These are phyloP conservation scores for Bacterosira constricta DNA, from an alignment of 108 stramenopile species.

Conservation along the genomic window DNA sequence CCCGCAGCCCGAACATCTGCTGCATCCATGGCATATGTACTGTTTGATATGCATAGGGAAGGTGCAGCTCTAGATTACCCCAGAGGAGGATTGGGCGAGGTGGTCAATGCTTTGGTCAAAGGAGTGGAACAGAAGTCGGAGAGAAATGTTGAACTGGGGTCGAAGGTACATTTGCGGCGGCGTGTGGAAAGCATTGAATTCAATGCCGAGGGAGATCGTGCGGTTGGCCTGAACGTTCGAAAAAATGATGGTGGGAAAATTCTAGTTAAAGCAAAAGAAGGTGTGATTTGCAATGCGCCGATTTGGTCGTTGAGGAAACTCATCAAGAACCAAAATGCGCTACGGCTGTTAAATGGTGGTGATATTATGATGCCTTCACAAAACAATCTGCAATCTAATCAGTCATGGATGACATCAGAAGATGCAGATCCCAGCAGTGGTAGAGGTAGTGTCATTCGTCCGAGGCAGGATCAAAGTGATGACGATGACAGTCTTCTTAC, in stretches of 20 bases:
- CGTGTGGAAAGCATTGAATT: conserved; percentile 74
- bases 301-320: conserved; percentile 73
- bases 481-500: conserved; percentile 45
- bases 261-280: conserved; percentile 58
- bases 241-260: conserved; percentile 51
- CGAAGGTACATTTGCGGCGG: conserved; percentile 65
- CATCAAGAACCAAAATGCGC: conserved; percentile 58
- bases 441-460: conserved; percentile 33
- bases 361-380: not conserved
- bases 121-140: conserved; percentile 78
- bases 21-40: conserved; percentile 92
- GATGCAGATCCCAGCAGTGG: conserved; percentile 38
- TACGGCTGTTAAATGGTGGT: conserved; percentile 43
- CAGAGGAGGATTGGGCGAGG: conserved; percentile 75
- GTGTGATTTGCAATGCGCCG: conserved; percentile 87
- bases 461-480: conserved; percentile 7
- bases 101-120: conserved; percentile 87
- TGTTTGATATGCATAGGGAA: conserved; percentile 89
- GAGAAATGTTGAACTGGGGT: conserved; percentile 14
- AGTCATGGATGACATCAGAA: conserved; percentile 31
- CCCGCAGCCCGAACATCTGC: conserved; percentile 87
- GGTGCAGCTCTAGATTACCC: conserved; percentile 91
- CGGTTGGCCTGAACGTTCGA: conserved; percentile 65
- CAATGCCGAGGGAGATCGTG: conserved; percentile 46
- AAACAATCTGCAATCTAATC: not conserved